Evolutionary conservation across 1,139 yeast genomes (phyloP).

Genomic region (Pichia cactophila): DNA sequence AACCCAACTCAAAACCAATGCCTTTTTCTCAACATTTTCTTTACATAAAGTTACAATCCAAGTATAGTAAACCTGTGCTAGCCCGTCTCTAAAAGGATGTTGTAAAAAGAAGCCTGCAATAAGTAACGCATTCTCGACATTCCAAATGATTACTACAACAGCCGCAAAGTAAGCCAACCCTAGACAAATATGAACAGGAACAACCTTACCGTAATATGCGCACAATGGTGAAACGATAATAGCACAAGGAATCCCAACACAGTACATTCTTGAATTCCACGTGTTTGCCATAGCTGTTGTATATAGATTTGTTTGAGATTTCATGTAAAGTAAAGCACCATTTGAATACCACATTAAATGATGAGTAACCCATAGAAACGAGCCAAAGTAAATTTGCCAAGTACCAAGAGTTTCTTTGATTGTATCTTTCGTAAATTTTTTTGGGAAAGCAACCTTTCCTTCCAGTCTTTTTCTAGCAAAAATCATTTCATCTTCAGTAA

Average conservation of each 20-base stretch:
- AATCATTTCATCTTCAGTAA: constrained; percentile 59
- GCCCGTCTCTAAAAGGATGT: constrained; percentile 9
- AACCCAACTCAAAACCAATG: constrained; percentile 39
- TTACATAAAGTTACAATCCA: constrained; percentile 42
- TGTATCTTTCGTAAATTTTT: constrained; percentile 8
- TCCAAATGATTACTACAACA: constrained; percentile 13
- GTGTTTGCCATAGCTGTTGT: constrained; percentile 12
- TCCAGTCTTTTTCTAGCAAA: constrained; percentile 53
- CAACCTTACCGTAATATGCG: constrained; percentile 13
- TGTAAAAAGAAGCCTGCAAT: constrained; percentile 14
- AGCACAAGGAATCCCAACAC: constrained; percentile 12
- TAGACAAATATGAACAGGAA: constrained; percentile 8
- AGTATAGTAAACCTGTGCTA: constrained; percentile 36
- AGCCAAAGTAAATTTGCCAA: constrained; percentile 39
- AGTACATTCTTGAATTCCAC: constrained; percentile 12
- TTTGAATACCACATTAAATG: constrained; percentile 14
- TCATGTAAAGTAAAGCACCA: constrained; percentile 14
- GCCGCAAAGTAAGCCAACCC: constrained; percentile 10
- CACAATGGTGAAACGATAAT: constrained; percentile 14
- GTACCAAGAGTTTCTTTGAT: constrained; percentile 31
- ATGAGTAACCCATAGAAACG: constrained; percentile 26
- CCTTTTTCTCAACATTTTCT: constrained; percentile 43
- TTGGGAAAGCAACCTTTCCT: constrained; percentile 27
- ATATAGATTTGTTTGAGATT: constrained; percentile 10
- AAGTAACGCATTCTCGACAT: constrained; percentile 8